Percentiles rank a stretch among this genome's conserved stretches.
Conservation (phyloP, 139 green algal genomes). For the Chlorella vulgaris region DNA sequence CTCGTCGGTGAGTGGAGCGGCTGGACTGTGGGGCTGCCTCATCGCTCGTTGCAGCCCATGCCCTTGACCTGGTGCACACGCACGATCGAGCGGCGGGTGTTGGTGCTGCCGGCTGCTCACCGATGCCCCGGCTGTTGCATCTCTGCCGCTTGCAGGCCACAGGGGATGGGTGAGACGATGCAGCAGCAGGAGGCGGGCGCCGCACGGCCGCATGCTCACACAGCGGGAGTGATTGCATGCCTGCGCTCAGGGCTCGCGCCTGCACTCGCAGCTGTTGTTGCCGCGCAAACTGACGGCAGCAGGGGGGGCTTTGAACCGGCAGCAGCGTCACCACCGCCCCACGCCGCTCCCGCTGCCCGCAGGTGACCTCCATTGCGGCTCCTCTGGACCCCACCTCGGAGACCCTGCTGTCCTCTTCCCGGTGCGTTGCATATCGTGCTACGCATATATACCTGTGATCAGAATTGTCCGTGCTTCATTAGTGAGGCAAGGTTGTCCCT, state of each 20-base stretch:
- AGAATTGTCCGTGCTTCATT: background rate
- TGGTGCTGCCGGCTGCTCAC: background rate
- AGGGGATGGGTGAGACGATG: constrained; percentile 14
- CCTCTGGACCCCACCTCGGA: constrained; percentile 94
- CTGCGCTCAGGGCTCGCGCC: too few relatives aligned
- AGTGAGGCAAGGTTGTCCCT: background rate
- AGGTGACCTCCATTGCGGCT: constrained; percentile 93
- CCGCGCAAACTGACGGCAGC: too few relatives aligned
- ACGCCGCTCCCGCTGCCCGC: too few relatives aligned
- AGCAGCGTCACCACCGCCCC: too few relatives aligned
- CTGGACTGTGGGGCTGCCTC: background rate
- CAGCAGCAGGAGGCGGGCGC: background rate
- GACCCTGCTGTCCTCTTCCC: constrained; percentile 90
- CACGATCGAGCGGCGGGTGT: too few relatives aligned
- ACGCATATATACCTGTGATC: too few relatives aligned
- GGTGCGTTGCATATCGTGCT: constrained; percentile 57
- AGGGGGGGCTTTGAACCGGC: too few relatives aligned
- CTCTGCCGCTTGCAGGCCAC: constrained; percentile 4
- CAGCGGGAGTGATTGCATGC: background rate
- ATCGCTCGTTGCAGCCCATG: background rate
- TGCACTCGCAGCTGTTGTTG: too few relatives aligned
- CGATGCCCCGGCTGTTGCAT: background rate
- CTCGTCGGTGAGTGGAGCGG: constrained; percentile 73
- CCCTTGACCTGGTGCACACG: background rate
- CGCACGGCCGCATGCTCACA: background rate